phyloP scores from a whole-genome alignment of 2,329 filamentous ascomycete genomes.

The Fusarium virguliforme region DNA sequence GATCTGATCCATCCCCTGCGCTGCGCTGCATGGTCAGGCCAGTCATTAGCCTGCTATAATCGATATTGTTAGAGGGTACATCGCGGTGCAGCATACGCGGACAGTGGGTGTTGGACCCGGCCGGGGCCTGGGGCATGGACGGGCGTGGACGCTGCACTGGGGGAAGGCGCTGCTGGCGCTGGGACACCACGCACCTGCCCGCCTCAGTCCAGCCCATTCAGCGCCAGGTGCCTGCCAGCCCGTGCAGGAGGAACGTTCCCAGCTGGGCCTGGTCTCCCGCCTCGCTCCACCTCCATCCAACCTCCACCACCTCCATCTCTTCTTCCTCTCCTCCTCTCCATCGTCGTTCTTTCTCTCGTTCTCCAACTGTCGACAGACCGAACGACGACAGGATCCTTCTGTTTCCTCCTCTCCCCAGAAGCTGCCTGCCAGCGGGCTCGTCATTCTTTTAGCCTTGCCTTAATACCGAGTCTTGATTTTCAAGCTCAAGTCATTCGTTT shows the following conservation, averaged over 20 bases:
- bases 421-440: slow-evolving; percentile 71
- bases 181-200: slow-evolving; percentile 4
- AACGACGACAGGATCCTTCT: slow-evolving; percentile 46
- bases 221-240: slow-evolving; percentile 17
- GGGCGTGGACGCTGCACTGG: slow-evolving; percentile 1
- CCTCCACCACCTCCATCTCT: slow-evolving; percentile 39
- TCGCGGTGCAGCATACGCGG: slow-evolving; percentile 15
- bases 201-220: no score
- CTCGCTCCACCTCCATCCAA: slow-evolving; percentile 35
- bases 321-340: slow-evolving; percentile 52
- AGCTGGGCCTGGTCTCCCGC: slow-evolving; percentile 37
- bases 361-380: slow-evolving; percentile 57
- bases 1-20: slow-evolving; percentile 14
- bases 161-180: slow-evolving; percentile 12
- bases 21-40: background rate
- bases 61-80: slow-evolving; percentile 20
- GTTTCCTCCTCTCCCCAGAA: slow-evolving; percentile 45
- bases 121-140: no score
- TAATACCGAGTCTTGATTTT: slow-evolving; percentile 46
- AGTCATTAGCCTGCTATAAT: slow-evolving; percentile 7
- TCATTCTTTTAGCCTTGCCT: slow-evolving; percentile 57
- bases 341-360: slow-evolving; percentile 55
- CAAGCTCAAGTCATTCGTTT: slow-evolving; percentile 47
- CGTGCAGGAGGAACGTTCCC: slow-evolving; percentile 24
- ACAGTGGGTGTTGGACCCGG: slow-evolving; percentile 7